Conservation (phyloP, 192 early-diverging fungal species). For the Coemansia sp. region DNA sequence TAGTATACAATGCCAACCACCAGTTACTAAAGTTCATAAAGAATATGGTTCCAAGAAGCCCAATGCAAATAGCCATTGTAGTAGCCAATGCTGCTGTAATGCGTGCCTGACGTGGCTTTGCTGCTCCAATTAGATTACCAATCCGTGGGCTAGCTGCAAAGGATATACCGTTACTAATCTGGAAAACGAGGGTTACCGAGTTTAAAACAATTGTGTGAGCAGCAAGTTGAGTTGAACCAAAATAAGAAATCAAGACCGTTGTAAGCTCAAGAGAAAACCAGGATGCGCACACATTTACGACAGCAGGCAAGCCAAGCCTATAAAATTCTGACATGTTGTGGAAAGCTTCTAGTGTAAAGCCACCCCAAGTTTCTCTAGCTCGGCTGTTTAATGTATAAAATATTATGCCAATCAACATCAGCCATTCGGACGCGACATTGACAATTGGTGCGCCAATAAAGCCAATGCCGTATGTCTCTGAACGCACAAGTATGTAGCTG, state of each 20-base stretch:
- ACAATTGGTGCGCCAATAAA: conserved; percentile 77
- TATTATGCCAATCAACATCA: conserved; percentile 58
- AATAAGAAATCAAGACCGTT: conserved; percentile 62
- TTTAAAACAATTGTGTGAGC: conserved; percentile 67
- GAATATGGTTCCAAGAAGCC: conserved; percentile 12
- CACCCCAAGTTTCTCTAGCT: conserved; percentile 77
- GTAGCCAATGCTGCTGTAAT: conserved; percentile 42
- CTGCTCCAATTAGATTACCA: conserved; percentile 59
- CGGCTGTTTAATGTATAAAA: conserved; percentile 59
- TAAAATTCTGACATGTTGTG: conserved; percentile 56
- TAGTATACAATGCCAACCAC: conserved; percentile 56
- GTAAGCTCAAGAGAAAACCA: conserved; percentile 76
- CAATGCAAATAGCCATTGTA: conserved; percentile 54
- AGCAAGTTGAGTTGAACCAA: conserved; percentile 68
- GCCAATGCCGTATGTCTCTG: conserved; percentile 51
- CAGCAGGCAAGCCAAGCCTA: conserved; percentile 68
- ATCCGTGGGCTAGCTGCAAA: conserved; percentile 71
- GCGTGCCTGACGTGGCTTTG: too few species aligned
- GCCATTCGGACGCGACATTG: conserved; percentile 62
- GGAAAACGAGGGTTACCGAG: conserved; percentile 61
- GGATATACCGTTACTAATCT: conserved; percentile 66
- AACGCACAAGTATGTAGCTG: conserved; percentile 58
- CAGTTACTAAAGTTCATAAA: conserved; percentile 7
- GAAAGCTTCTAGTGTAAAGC: conserved; percentile 64
- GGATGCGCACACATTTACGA: conserved; percentile 72